Conservation (phyloP, 164 flowering plant genomes). For the Paratinospora sagittata region DNA sequence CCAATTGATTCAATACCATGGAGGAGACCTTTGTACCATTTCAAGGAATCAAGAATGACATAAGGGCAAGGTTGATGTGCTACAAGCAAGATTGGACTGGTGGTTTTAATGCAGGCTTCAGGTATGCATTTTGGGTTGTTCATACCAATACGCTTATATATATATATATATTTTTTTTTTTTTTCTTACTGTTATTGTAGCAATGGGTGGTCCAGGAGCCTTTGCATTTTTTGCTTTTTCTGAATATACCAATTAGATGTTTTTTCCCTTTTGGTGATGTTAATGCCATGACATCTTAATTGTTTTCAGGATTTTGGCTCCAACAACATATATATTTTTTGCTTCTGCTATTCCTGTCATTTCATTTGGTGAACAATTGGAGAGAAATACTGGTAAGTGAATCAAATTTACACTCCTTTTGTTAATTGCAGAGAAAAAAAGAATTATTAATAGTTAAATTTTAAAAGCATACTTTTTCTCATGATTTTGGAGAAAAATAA, state of each 20-base stretch:
- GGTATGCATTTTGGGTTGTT: constrained; percentile 36
- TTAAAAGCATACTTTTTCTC: too few species aligned
- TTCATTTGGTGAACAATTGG: constrained; percentile 93
- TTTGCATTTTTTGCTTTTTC: background rate
- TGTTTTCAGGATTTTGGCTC: constrained; percentile 56
- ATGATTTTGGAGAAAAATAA: too few species aligned
- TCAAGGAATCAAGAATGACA: constrained; percentile 90
- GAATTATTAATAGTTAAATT: too few species aligned
- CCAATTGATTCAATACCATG: constrained; percentile 31
- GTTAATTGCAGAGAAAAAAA: too few species aligned
- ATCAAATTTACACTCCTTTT: too few species aligned
- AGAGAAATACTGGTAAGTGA: constrained; percentile 68
- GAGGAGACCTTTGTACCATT: constrained; percentile 95
- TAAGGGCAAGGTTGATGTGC: constrained; percentile 71
- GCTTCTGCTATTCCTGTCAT: constrained; percentile 97
- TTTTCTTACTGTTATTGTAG: too few species aligned
- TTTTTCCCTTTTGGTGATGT: background rate
- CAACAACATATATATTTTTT: constrained; percentile 20
- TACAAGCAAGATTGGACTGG: constrained; percentile 98
- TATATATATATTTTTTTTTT: too few species aligned
- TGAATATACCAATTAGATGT: background rate
- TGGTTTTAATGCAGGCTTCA: constrained; percentile 83
- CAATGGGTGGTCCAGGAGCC: background rate
- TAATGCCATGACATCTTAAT: background rate
- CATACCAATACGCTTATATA: too few species aligned